Evolutionary conservation across 148 eudicot genomes (phyloP), one percentile per base, ranked within the genome.

Genomic region (Silene latifolia): DNA sequence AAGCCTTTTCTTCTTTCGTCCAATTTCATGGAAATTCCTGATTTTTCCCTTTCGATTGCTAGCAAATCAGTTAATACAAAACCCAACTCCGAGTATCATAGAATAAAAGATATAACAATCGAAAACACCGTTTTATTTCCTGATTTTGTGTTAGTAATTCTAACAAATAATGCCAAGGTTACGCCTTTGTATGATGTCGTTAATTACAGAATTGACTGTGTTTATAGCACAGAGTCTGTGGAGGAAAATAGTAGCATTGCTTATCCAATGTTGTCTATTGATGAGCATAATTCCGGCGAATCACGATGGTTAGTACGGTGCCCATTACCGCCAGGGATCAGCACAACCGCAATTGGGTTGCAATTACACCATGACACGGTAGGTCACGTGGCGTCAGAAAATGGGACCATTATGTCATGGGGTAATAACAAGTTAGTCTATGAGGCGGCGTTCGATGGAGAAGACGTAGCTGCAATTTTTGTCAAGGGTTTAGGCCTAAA

Each of bases 401-500:
- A 77, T 60, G 39, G 25, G 47, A 76, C 69, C n/a, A 73, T 81
- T 46, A 64, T 74, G 67, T 76, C 77, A 11, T 95, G 99, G 99
- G 90, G 61, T 53, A 54, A 92, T 32, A 78, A 5, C 56, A 51
- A 73, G 76, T 74, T 92, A 72, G 89, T 80, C 0, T 95, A 95
- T 71, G 93, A 85, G 15, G 97, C 99, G 6, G 80, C 66, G 4
- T 25, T 90, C 67, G 99, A 95, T 76, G 86, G 84, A 21, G 79
- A 81, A 5, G 79, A 80, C 4, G 81, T 83, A 18, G 88, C 54
- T 24, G 89, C 83, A 46, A 91, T 89, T 81, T 92, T 95, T 69
- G 98, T 86, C 42, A 95, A 92, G 80, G 99, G 99, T 44, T 71
- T 92, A 80, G 91, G 88, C 79, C 83, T 89, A 14, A 83, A 96